phyloP scores from a whole-genome alignment of 805 yeast species.

The Myxozyma monticola region DNA sequence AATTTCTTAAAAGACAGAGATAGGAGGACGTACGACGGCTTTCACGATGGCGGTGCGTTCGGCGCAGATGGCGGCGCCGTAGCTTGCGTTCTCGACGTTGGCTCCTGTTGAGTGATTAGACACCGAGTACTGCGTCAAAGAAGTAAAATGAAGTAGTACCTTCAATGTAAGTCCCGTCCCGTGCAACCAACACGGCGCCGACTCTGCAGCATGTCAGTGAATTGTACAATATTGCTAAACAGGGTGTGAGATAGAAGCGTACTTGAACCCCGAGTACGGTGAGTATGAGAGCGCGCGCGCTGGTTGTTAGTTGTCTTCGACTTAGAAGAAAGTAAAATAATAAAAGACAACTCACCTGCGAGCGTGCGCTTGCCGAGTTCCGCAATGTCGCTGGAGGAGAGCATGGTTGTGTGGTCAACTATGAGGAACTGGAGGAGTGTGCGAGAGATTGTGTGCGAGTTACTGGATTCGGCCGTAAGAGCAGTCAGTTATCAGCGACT shows the following conservation, averaged over 20 bases:
- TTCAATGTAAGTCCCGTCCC: constrained; percentile 46
- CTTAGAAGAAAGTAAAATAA: too few species aligned
- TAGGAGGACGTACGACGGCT: constrained; percentile 47
- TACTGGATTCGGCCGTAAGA: too few species aligned
- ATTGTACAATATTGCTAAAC: neutral
- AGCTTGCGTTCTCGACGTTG: constrained; percentile 90
- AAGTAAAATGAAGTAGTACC: constrained; percentile 2
- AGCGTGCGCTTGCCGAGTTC: constrained; percentile 15
- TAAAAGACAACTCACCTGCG: too few species aligned
- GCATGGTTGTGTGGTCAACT: too few species aligned
- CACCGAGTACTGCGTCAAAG: too few species aligned
- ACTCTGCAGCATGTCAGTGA: constrained; percentile 56
- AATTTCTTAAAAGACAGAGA: neutral
- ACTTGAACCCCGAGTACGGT: constrained; percentile 68
- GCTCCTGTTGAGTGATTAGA: constrained; percentile 58
- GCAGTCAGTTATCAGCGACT: too few species aligned
- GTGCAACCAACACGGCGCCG: constrained; percentile 71
- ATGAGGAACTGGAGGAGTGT: too few species aligned
- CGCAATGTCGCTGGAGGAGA: neutral
- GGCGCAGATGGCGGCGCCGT: constrained; percentile 77
- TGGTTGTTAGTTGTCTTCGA: constrained; percentile 21
- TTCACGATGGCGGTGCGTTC: constrained; percentile 65
- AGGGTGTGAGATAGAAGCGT: neutral
- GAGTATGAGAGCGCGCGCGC: constrained; percentile 59
- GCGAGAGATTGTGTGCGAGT: too few species aligned